These are phyloP conservation scores for Condylostoma magnum DNA, from an alignment of 169 alveolate species.

Conservation along the genomic window DNA sequence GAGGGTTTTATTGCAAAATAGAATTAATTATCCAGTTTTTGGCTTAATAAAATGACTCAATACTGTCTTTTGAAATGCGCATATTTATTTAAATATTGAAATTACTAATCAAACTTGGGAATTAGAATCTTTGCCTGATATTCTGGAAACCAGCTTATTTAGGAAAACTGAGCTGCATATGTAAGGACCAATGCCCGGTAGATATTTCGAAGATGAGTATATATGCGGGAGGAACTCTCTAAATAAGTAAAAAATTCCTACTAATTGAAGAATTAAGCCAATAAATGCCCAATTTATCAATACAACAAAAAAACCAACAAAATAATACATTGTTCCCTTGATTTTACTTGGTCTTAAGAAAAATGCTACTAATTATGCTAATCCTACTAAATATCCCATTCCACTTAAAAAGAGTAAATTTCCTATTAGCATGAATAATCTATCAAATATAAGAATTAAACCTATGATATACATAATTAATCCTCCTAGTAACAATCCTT, in stretches of 20 bases:
- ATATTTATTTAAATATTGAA: too few species aligned
- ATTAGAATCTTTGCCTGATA: constrained; percentile 27
- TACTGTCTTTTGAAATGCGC: too few species aligned
- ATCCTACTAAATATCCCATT: constrained; percentile 13
- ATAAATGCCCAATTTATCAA: constrained; percentile 3
- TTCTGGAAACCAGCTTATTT: neutral
- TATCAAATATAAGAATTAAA: neutral
- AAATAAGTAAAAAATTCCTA: constrained; percentile 25
- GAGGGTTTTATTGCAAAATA: too few species aligned
- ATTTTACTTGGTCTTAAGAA: constrained; percentile 20
- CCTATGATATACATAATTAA: constrained; percentile 6
- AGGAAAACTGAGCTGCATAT: constrained; percentile 16
- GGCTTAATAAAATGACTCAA: too few species aligned
- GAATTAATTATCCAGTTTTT: too few species aligned
- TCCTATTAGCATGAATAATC: neutral
- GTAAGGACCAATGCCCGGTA: constrained; percentile 32
- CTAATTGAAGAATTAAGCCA: constrained; percentile 2
- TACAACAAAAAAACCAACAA: constrained; percentile 6
- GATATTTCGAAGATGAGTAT: constrained; percentile 21
- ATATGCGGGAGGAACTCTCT: constrained; percentile 27
- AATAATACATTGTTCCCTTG: constrained; percentile 18
- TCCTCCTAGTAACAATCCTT: constrained; percentile 6
- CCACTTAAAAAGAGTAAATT: constrained; percentile 6
- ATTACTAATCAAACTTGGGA: too few species aligned
- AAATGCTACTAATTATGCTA: neutral